Evolutionary conservation across 345 rosid species (phyloP), one percentile per base, ranked within the genome.

Genomic region (Camelina neglecta): DNA sequence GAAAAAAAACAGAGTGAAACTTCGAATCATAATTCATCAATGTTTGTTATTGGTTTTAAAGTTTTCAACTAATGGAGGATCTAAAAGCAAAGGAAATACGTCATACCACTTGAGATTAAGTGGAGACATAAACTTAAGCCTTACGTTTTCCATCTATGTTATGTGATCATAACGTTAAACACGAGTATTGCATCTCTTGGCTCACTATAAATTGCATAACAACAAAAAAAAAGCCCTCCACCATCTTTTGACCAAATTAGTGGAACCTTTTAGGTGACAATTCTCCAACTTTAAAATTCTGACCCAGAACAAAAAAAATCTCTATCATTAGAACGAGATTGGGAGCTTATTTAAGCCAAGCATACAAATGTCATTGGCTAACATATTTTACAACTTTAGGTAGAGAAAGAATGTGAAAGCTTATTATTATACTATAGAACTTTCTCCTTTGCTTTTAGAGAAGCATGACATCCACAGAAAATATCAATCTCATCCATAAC

Each of bases 111-210:
- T 66, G 39, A 66, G 39, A 24, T 51, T 56, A 60, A 72, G 73
- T 66, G 81, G 81, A 78, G 69, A 72, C 77, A 77, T 51, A 78
- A 72, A 67, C 81, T 72, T 72, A 78, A 78, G 77, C 59, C 64
- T 78, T 78, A 78, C 73, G 81, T 18, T 67, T 78, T 78, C 72
- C 62, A 48, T 72, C 23, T 65, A 64, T 71, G 60, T 29, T 56
- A 7, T 71, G 65, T 71, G 76, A 57, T 72, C 50, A 48, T 36
- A 38, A 36, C 53, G 49, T 31, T 35, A 70, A 69, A 70, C 71
- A 76, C 54, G 81, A 77, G 69, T 71, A 20, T 45, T 60, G 69
- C 51, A 72, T 60, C 58, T 60, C 68, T 57, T 77, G 72, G 72
- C 67, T 63, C 72, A 50, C 59, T 54, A 66, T 16, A 72, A 31